Evolutionary conservation across 768 basidiomycete species (phyloP).

Genomic region (Wakefieldia striispora): DNA sequence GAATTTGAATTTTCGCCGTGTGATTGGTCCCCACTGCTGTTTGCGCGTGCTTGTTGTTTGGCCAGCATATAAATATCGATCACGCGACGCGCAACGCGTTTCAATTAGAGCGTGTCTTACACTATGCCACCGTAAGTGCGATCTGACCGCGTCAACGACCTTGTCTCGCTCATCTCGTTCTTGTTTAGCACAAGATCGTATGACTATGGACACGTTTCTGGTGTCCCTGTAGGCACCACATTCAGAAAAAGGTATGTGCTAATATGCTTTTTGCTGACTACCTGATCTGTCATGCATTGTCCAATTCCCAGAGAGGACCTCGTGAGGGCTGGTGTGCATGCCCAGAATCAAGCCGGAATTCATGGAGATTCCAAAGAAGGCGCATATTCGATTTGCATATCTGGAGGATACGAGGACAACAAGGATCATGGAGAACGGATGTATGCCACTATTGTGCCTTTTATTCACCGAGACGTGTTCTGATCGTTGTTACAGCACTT

Average conservation of each 20-base stretch:
- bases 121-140: constrained; percentile 19
- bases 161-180: neutral
- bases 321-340: constrained; percentile 33
- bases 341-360: constrained; percentile 36
- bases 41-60: constrained; percentile 13
- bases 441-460: constrained; percentile 22
- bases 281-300: neutral
- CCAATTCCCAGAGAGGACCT: constrained; percentile 19
- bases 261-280: neutral
- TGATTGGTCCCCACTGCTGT: constrained; percentile 7
- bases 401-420: constrained; percentile 43
- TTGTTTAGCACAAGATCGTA: constrained; percentile 14
- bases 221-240: constrained; percentile 14
- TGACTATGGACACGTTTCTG: constrained; percentile 29
- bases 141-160: neutral
- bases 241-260: constrained; percentile 22
- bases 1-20: neutral
- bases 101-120: constrained; percentile 9
- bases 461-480: neutral
- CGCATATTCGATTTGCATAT: constrained; percentile 42
- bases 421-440: constrained; percentile 36
- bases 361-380: constrained; percentile 33
- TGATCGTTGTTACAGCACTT: constrained; percentile 25
- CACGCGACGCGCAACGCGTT: neutral
- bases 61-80: constrained; percentile 7